A percentile compares a stretch with the other conserved stretches of the same genome.
Evolutionary conservation across 1,284 basidiomycete species (phyloP).

Genomic region (Schizophyllum commune): DNA sequence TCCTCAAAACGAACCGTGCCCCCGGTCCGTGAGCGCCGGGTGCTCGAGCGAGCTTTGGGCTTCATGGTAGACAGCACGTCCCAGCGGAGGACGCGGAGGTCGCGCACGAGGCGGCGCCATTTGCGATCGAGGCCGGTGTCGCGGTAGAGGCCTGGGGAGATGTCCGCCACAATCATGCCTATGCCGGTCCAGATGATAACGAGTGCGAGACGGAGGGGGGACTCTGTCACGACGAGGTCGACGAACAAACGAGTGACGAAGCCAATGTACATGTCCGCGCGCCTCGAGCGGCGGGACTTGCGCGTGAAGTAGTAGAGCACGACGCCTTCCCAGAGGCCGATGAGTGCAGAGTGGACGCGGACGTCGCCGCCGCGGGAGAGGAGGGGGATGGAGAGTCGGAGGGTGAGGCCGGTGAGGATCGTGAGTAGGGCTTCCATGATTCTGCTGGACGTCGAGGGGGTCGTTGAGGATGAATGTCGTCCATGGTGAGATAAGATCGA

Average conservation of each 20-base stretch:
- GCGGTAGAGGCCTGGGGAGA: constrained; percentile 51
- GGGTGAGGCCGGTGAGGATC: constrained; percentile 41
- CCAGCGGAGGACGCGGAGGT: neutral
- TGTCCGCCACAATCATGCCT: constrained; percentile 60
- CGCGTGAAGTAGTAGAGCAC: constrained; percentile 58
- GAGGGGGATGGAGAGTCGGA: constrained; percentile 41
- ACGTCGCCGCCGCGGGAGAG: constrained; percentile 41
- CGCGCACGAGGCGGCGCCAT: constrained; percentile 24
- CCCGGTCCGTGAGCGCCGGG: neutral
- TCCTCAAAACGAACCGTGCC: neutral
- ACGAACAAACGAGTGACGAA: constrained; percentile 57
- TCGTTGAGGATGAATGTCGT: neutral
- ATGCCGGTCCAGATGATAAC: constrained; percentile 60
- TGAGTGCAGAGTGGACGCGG: constrained; percentile 40
- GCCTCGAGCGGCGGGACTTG: constrained; percentile 49
- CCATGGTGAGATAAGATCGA: neutral
- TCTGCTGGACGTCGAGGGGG: neutral
- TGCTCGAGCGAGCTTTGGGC: neutral
- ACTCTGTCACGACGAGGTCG: constrained; percentile 60
- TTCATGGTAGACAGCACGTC: neutral
- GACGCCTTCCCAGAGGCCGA: constrained; percentile 71
- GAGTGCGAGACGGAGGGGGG: constrained; percentile 45
- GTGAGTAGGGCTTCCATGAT: constrained; percentile 49
- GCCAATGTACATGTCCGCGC: constrained; percentile 48
- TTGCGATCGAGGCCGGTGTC: constrained; percentile 48